These are phyloP conservation scores for Hymenoscyphus repandus DNA, from an alignment of 2,329 filamentous ascomycete genomes.

Conservation along the genomic window DNA sequence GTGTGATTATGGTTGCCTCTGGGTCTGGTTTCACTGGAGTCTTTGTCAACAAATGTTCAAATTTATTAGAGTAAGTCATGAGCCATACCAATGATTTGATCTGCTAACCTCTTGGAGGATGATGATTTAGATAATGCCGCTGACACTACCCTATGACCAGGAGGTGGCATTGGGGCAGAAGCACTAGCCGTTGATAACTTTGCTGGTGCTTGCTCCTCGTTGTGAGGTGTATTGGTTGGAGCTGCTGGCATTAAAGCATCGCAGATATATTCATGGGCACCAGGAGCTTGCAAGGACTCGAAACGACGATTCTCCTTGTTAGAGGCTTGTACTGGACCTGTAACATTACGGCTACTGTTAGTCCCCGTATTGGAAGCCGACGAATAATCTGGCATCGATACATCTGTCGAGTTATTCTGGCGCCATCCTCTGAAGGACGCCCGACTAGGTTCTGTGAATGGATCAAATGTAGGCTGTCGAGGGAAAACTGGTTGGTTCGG, in stretches of 20 bases:
- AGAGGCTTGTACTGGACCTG: conserved; percentile 25
- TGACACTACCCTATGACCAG: background rate
- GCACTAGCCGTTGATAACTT: background rate
- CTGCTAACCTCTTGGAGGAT: conserved; percentile 1
- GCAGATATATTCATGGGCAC: conserved; percentile 27
- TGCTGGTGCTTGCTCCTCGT: conserved; percentile 1
- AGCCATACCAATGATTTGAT: conserved; percentile 1
- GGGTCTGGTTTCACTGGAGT: background rate
- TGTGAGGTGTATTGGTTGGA: conserved; percentile 26
- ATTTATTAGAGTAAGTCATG: background rate
- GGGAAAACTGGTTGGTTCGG: conserved; percentile 19
- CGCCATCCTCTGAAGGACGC: conserved; percentile 23
- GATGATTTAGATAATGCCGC: conserved; percentile 1
- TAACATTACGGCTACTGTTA: conserved; percentile 33
- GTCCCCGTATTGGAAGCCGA: conserved; percentile 19
- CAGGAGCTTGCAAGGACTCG: conserved; percentile 22
- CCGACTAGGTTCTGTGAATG: conserved; percentile 35
- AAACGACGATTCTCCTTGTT: conserved; percentile 18
- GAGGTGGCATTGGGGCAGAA: background rate
- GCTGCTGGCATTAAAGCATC: conserved; percentile 27
- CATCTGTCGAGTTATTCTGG: conserved; percentile 37
- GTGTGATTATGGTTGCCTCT: background rate
- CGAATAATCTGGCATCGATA: conserved; percentile 44
- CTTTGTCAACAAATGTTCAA: background rate
- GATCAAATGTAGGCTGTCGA: conserved; percentile 33